Conservation (phyloP, 1,139 yeast species). For the Candida tropicalis region DNA sequence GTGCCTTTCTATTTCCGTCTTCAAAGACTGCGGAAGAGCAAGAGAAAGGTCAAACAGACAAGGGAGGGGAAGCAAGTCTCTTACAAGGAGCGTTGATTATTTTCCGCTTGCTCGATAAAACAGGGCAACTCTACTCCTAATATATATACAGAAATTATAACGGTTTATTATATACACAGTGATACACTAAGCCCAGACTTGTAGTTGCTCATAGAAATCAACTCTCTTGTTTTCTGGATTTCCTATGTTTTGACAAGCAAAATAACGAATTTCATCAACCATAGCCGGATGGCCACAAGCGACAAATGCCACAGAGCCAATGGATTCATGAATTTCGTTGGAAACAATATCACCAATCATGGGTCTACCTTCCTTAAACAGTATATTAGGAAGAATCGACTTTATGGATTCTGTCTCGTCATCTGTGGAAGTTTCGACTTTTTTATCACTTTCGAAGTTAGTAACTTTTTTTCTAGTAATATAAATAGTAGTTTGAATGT, state of each 20-base stretch:
- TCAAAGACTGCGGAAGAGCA: too few relatives aligned
- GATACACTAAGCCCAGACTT: constrained; percentile 1
- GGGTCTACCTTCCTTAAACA: constrained; percentile 39
- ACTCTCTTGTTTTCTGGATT: constrained; percentile 18
- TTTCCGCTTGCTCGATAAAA: too few relatives aligned
- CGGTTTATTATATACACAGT: background rate
- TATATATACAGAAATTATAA: too few relatives aligned
- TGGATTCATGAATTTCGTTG: constrained; percentile 29
- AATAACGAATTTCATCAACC: constrained; percentile 28
- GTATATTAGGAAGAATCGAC: constrained; percentile 29
- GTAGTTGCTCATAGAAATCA: constrained; percentile 1
- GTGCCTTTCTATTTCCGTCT: too few relatives aligned
- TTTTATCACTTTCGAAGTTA: constrained; percentile 6
- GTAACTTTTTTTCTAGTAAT: constrained; percentile 29
- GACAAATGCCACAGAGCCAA: constrained; percentile 41
- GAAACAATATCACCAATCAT: constrained; percentile 27
- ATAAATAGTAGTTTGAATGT: constrained; percentile 30
- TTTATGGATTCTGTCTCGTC: constrained; percentile 15
- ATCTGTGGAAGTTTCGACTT: background rate
- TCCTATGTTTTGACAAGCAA: constrained; percentile 31
- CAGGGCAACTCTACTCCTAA: too few relatives aligned
- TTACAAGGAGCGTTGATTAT: too few relatives aligned
- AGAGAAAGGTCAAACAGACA: too few relatives aligned
- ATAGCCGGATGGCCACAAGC: too few relatives aligned
- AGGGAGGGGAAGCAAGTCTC: too few relatives aligned